A percentile compares a stretch with the other conserved stretches of the same genome.
These are phyloP conservation scores for Anethum foeniculum DNA, from an alignment of 140 eudicot genomes.

Conservation along the genomic window DNA sequence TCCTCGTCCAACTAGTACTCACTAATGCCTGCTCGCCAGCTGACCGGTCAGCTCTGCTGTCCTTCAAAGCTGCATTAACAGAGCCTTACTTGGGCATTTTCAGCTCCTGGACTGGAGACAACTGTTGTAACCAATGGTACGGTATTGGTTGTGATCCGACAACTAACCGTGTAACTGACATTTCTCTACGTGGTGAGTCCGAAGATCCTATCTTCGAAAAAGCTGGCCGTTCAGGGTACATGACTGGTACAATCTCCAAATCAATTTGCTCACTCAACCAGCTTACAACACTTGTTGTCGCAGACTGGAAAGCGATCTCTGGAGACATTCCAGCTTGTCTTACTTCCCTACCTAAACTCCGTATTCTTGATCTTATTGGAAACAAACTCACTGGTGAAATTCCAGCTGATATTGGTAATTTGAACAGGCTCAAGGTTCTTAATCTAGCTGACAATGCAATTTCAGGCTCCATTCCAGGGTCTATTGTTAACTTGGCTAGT, in stretches of 20 bases:
- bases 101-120: conserved; percentile 59
- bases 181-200: conserved; percentile 75
- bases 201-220: conserved; percentile 65
- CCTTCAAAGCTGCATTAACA: conserved; percentile 39
- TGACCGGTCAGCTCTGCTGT: conserved; percentile 60
- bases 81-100: conserved; percentile 80
- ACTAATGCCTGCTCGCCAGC: conserved; percentile 62
- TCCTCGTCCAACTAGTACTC: background rate
- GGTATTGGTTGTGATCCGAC: conserved; percentile 80
- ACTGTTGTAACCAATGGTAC: conserved; percentile 85
- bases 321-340: conserved; percentile 75
- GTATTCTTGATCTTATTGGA: conserved; percentile 69
- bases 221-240: conserved; percentile 76
- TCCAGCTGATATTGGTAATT: conserved; percentile 61
- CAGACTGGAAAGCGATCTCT: conserved; percentile 89
- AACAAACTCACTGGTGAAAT: conserved; percentile 59
- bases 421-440: conserved; percentile 50
- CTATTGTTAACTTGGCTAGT: conserved; percentile 51
- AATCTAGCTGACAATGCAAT: conserved; percentile 72
- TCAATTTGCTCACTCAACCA: conserved; percentile 61
- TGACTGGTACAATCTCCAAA: conserved; percentile 76
- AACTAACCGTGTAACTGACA: conserved; percentile 60
- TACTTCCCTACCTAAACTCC: conserved; percentile 43
- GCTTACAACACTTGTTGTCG: conserved; percentile 61
- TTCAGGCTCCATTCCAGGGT: conserved; percentile 52